Evolutionary conservation across 1,139 yeast genomes (phyloP).

Genomic region (Nakaseomyces uthaithaninus): DNA sequence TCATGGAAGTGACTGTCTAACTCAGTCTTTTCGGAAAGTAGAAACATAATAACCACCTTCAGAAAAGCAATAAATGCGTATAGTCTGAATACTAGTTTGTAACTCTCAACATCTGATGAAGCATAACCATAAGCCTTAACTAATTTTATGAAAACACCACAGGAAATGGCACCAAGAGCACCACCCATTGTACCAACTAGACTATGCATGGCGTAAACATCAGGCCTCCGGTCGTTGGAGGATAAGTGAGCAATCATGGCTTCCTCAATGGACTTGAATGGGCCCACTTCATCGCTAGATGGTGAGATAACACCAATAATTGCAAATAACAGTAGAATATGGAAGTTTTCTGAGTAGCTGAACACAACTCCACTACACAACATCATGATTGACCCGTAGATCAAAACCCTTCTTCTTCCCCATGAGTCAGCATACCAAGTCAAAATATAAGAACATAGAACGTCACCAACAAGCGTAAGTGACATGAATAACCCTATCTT

Average conservation of each 20-base stretch:
- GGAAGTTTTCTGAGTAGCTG: conserved; percentile 44
- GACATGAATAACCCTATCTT: conserved; percentile 78
- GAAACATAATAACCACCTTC: conserved; percentile 47
- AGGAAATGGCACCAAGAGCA: conserved; percentile 61
- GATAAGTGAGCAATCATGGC: conserved; percentile 79
- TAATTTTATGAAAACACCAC: conserved; percentile 53
- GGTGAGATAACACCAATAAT: conserved; percentile 74
- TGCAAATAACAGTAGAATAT: conserved; percentile 55
- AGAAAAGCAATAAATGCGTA: conserved; percentile 51
- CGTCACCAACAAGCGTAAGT: conserved; percentile 72
- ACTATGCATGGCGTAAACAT: conserved; percentile 51
- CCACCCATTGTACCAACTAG: conserved; percentile 64
- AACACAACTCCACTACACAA: conserved; percentile 58
- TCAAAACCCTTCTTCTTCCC: conserved; percentile 63
- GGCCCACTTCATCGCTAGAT: conserved; percentile 89
- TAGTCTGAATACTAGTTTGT: conserved; percentile 49
- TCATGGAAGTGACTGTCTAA: conserved; percentile 25
- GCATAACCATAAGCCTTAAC: conserved; percentile 25
- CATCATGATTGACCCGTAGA: conserved; percentile 65
- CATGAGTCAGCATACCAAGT: conserved; percentile 75
- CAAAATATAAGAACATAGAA: conserved; percentile 56
- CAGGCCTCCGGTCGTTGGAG: conserved; percentile 56
- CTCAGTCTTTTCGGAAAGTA: conserved; percentile 53
- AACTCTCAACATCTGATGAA: conserved; percentile 36
- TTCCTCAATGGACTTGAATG: conserved; percentile 84